A percentile compares a stretch with the other conserved stretches of the same genome.
These are phyloP conservation scores for Sordariomycetes sp. DNA, from an alignment of 2,329 filamentous ascomycete species.

Conservation along the genomic window DNA sequence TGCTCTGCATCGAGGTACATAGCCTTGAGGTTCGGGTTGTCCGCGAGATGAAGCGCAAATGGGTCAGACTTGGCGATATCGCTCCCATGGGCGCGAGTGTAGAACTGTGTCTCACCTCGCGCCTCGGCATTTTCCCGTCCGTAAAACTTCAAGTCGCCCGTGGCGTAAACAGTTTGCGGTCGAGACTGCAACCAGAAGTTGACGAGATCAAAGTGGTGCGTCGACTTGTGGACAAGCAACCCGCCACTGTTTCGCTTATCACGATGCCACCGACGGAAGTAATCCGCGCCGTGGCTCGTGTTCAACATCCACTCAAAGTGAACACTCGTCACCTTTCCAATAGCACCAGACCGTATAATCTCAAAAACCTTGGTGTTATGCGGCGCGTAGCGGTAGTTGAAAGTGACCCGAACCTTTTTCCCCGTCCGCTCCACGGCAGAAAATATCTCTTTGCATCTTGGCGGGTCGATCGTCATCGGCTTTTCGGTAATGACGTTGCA, in stretches of 20 bases:
- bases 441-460: slow-evolving; percentile 38
- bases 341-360: slow-evolving; percentile 36
- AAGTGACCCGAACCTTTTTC: slow-evolving; percentile 39
- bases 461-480: slow-evolving; percentile 49
- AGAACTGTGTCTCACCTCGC: slow-evolving; percentile 36
- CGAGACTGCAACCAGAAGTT: slow-evolving; percentile 47
- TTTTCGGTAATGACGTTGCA: slow-evolving; percentile 51
- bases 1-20: slow-evolving; percentile 51
- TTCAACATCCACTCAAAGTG: slow-evolving; percentile 54
- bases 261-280: slow-evolving; percentile 50
- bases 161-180: slow-evolving; percentile 41
- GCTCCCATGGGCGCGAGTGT: slow-evolving; percentile 34
- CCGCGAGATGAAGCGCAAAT: slow-evolving; percentile 42
- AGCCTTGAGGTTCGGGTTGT: slow-evolving; percentile 37
- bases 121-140: slow-evolving; percentile 46
- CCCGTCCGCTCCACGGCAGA: slow-evolving; percentile 36
- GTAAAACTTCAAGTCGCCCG: slow-evolving; percentile 46
- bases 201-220: slow-evolving; percentile 50
- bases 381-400: slow-evolving; percentile 54
- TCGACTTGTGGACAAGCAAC: slow-evolving; percentile 47
- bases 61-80: slow-evolving; percentile 37
- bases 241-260: slow-evolving; percentile 47
- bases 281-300: slow-evolving; percentile 47
- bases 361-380: slow-evolving; percentile 48
- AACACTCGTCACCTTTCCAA: slow-evolving; percentile 41